Base-by-base conservation (phyloP, 2,329 filamentous ascomycete species). In the Geosmithia morbida region DNA sequence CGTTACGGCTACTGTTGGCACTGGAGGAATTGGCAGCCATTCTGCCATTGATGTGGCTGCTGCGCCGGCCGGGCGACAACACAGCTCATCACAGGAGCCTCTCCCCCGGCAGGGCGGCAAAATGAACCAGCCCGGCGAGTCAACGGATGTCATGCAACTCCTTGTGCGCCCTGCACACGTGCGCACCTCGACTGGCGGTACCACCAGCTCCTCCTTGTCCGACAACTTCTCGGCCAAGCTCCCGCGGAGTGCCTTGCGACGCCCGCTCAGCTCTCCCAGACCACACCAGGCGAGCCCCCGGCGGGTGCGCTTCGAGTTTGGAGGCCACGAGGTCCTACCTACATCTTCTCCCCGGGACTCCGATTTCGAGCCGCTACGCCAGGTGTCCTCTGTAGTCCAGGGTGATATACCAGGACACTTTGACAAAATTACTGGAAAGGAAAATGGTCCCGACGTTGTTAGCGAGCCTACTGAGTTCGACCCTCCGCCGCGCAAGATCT, bases 231-330 rank as follows among this genome's bases (percentile, higher is more conserved):
- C 74, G 44, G 63, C 64, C 19, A 68, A 67, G 52, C 59, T 61
- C 39, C 68, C 70, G 44, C 67, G 75, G 52, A 80, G 79, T 54
- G 78, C 75, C 43, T 59, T 81, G 48, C 72, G 78, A 49, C 68
- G 76, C 45, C 71, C 73, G 1, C 76, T 72, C 7, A 76, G 69
- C 54, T 67, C 64, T 30, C 69, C 71, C 22, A 71, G 66, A 45
- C 68, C 70, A 47, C 63, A 61, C 6, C 66, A 67, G 44, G 65
- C 67, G 42, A 79, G 75, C 54, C 75, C 75, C n/a, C 70, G 77
- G 29, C 69, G 75, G 50, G 79, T 82, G 48, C 76, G 79, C 44
- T 82, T 82, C 52, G 71, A 79, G 39, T 71, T 81, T 43, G 70
- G 71, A 56, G 77, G 77, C 47, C 65, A 70, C 52, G 76, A 81